Conservation (phyloP, 2,329 filamentous ascomycete species). For the Verticillium tricorpus region DNA sequence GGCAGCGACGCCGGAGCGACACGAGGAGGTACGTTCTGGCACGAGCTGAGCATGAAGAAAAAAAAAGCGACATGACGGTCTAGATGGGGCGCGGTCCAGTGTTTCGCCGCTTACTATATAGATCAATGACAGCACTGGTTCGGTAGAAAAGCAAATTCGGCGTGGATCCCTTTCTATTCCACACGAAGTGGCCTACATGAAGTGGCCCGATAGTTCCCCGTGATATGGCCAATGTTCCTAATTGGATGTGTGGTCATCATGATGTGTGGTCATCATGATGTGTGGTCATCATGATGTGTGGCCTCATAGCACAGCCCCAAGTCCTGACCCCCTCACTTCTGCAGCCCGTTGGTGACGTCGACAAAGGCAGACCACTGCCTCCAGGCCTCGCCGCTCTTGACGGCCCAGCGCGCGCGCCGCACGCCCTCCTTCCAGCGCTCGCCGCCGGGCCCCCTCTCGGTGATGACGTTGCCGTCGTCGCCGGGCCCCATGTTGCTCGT, state of each 20-base stretch:
- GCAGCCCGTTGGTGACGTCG: slow-evolving; percentile 63
- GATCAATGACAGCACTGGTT: not conserved
- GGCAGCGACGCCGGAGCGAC: not conserved
- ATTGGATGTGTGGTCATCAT: too few relatives aligned
- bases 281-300: too few relatives aligned
- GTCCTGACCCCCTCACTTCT: too few relatives aligned
- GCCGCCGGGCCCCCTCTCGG: slow-evolving; percentile 77
- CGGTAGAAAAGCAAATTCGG: too few relatives aligned
- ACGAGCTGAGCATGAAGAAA: not conserved
- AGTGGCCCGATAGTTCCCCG: not conserved
- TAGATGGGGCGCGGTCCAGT: not conserved
- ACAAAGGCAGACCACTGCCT: slow-evolving; percentile 81
- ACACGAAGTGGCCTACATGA: not conserved
- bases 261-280: too few relatives aligned
- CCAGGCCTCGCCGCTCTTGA: slow-evolving; percentile 83
- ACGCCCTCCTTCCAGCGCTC: slow-evolving; percentile 95
- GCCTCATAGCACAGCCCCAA: too few relatives aligned
- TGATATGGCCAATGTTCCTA: too few relatives aligned
- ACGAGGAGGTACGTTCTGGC: not conserved
- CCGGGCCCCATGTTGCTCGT: slow-evolving; percentile 73
- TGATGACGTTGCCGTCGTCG: slow-evolving; percentile 76
- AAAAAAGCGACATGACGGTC: not conserved
- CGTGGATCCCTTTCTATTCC: not conserved
- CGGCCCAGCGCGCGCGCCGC: slow-evolving; percentile 78
- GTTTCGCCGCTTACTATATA: not conserved